These are phyloP conservation scores for Lupinus albus DNA, from an alignment of 306 rosid genomes.

Conservation along the genomic window DNA sequence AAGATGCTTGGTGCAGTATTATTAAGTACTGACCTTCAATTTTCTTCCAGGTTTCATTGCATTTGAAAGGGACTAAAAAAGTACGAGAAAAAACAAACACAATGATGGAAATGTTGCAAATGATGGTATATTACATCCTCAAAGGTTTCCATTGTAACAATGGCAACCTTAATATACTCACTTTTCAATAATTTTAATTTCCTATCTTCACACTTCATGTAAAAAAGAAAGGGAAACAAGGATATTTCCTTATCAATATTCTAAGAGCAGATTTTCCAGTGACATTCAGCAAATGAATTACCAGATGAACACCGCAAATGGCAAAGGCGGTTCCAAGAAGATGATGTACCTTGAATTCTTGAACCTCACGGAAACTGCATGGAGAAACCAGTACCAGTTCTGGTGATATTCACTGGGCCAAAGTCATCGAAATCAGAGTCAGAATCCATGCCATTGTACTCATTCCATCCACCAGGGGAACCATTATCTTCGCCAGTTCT, in stretches of 20 bases:
- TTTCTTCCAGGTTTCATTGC: not conserved
- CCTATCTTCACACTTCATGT: conserved; percentile 22
- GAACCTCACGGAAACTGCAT: conserved; percentile 62
- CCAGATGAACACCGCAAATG: conserved; percentile 29
- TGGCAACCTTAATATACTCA: conserved; percentile 6
- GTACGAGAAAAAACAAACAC: not conserved
- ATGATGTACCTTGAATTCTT: conserved; percentile 43
- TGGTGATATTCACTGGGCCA: conserved; percentile 53
- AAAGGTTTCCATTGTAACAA: conserved; percentile 12
- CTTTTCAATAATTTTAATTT: conserved; percentile 18
- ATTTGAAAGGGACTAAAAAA: not conserved
- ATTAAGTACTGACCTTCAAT: not conserved
- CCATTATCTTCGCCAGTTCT: conserved; percentile 55
- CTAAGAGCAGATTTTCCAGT: conserved; percentile 26
- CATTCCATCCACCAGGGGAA: conserved; percentile 56
- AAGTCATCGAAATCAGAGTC: conserved; percentile 87
- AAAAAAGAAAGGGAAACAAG: not conserved
- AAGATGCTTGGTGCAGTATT: not conserved
- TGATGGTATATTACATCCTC: conserved; percentile 15
- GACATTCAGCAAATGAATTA: conserved; percentile 26
- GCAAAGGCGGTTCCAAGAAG: conserved; percentile 25
- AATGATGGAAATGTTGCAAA: not conserved
- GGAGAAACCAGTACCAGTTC: conserved; percentile 66
- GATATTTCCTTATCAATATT: not conserved
- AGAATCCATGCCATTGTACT: conserved; percentile 50